These are phyloP conservation scores for Petunia axillaris DNA, from an alignment of 257 asterid genomes.

Conservation along the genomic window DNA sequence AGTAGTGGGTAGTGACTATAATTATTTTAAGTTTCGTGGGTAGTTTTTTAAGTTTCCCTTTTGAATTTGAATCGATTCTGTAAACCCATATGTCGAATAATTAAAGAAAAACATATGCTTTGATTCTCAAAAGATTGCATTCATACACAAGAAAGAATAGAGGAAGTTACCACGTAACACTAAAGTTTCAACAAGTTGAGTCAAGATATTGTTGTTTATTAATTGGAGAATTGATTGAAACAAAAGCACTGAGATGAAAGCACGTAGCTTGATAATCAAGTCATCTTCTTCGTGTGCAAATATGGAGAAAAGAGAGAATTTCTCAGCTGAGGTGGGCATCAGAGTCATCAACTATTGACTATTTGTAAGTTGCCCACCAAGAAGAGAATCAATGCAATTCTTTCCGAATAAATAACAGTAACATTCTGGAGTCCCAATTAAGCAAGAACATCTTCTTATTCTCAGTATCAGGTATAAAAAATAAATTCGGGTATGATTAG, in stretches of 20 bases:
- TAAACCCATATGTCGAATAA: neutral
- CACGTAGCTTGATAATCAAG: conserved; percentile 1
- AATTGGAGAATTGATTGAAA: neutral
- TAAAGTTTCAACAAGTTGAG: neutral
- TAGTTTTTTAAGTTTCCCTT: too few relatives aligned
- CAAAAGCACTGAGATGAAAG: neutral
- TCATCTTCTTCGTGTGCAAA: neutral
- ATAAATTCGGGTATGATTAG: neutral
- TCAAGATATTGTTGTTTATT: conserved; percentile 17
- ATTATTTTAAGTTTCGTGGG: too few relatives aligned
- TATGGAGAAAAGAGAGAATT: neutral
- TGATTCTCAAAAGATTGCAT: neutral
- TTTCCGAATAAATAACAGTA: too few relatives aligned
- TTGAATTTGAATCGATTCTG: neutral
- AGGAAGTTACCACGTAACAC: neutral
- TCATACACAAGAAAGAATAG: neutral
- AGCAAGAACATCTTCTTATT: neutral
- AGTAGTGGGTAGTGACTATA: too few relatives aligned
- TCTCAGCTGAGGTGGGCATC: too few relatives aligned
- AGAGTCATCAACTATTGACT: too few relatives aligned
- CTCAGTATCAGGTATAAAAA: neutral
- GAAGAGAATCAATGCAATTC: too few relatives aligned
- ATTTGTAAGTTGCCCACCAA: too few relatives aligned
- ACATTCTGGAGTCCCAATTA: neutral
- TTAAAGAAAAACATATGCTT: neutral